Evolutionary conservation across 305 asterid genomes (phyloP).

Genomic region (Fraxinus baroniana): DNA sequence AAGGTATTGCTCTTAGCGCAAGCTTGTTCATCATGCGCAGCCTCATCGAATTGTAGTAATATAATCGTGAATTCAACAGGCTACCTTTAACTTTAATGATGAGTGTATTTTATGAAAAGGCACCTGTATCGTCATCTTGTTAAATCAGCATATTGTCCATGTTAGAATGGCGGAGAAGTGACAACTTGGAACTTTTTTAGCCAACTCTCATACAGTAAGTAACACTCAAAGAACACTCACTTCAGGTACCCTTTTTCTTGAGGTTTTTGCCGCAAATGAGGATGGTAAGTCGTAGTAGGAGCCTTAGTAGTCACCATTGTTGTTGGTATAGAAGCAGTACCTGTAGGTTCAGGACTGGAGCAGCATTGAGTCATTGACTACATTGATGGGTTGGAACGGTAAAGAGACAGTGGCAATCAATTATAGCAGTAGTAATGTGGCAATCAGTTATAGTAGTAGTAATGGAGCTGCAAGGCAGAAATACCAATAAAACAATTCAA

Average conservation of each 20-base stretch:
- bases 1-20: background rate
- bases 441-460: background rate
- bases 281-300: background rate
- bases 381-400: background rate
- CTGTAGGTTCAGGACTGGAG: background rate
- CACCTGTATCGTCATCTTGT: background rate
- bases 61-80: background rate
- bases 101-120: background rate
- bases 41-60: background rate
- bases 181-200: background rate
- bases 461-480: background rate
- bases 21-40: background rate
- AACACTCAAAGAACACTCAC: background rate
- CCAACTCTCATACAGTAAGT: background rate
- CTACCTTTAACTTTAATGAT: background rate
- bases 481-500: background rate
- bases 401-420: background rate
- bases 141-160: background rate
- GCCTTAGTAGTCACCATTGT: background rate
- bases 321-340: background rate
- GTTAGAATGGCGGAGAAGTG: background rate
- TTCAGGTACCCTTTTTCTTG: background rate
- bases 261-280: background rate
- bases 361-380: background rate
- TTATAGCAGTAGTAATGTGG: background rate